phyloP scores from a whole-genome alignment of 371 early-diverging fungal genomes.

The Dichotomocladium elegans region DNA sequence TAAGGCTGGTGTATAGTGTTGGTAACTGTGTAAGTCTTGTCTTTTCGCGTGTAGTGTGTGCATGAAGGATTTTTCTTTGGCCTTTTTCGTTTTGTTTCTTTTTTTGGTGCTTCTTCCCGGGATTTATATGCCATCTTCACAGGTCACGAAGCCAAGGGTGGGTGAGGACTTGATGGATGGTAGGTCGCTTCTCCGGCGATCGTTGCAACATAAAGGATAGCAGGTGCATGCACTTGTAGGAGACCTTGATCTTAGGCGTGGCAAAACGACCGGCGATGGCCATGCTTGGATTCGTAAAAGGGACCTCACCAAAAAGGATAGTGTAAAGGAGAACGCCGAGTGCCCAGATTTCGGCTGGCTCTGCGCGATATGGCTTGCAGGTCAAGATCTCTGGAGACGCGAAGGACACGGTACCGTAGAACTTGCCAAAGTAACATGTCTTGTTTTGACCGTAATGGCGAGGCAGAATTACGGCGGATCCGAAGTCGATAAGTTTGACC shows the following conservation, averaged over 20 bases:
- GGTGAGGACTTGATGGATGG: slow-evolving; percentile 54
- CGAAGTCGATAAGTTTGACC: slow-evolving; percentile 85
- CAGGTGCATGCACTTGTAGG: slow-evolving; percentile 55
- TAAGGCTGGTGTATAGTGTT: background rate
- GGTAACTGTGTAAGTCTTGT: no score
- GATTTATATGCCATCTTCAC: background rate
- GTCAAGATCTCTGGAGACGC: slow-evolving; percentile 84
- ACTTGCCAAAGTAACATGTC: slow-evolving; percentile 26
- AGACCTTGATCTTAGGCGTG: slow-evolving; percentile 41
- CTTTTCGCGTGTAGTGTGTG: no score
- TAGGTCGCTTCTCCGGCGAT: slow-evolving; percentile 54
- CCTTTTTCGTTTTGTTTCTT: no score
- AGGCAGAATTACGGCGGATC: slow-evolving; percentile 45
- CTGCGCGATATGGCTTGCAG: slow-evolving; percentile 67
- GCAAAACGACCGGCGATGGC: slow-evolving; percentile 47
- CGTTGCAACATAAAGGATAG: slow-evolving; percentile 63
- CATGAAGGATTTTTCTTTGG: no score
- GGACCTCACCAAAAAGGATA: slow-evolving; percentile 70
- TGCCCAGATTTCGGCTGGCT: slow-evolving; percentile 83
- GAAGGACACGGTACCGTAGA: slow-evolving; percentile 46
- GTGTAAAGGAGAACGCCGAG: slow-evolving; percentile 75
- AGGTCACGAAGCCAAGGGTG: slow-evolving; percentile 59
- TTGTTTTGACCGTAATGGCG: slow-evolving; percentile 20
- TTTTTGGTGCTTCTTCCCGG: no score
- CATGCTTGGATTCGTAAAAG: slow-evolving; percentile 59